These are phyloP conservation scores for Picochlorum sp. DNA, from an alignment of 139 green algal species.

Conservation along the genomic window DNA sequence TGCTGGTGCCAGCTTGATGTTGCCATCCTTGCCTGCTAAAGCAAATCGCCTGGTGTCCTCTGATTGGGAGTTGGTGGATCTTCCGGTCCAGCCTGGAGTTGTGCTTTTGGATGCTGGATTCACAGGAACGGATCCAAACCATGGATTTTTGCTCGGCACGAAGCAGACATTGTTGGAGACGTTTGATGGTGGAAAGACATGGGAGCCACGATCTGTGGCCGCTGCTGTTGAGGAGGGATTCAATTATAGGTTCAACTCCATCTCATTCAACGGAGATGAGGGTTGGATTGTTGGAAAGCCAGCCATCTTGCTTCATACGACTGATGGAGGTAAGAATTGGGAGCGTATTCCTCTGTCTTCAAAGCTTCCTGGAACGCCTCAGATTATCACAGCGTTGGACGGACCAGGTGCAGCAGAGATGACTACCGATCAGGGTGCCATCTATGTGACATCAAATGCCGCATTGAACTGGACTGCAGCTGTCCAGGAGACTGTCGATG, in stretches of 20 bases:
- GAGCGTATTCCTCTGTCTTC: constrained; percentile 86
- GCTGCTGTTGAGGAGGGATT: constrained; percentile 60
- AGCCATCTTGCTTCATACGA: constrained; percentile 95
- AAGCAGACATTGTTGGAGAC: constrained; percentile 97
- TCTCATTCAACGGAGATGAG: constrained; percentile 90
- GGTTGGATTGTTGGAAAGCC: constrained; percentile 99
- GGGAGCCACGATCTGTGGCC: constrained; percentile 59
- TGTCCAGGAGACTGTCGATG: constrained; percentile 97
- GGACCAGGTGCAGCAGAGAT: constrained; percentile 81
- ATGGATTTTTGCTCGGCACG: constrained; percentile 94
- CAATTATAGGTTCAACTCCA: constrained; percentile 94
- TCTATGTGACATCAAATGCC: constrained; percentile 94
- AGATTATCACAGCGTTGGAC: constrained; percentile 65
- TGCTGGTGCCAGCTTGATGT: neutral
- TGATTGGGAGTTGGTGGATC: constrained; percentile 60
- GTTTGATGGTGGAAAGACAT: constrained; percentile 90
- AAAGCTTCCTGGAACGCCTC: constrained; percentile 84
- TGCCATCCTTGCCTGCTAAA: constrained; percentile 17
- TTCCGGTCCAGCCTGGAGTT: constrained; percentile 83
- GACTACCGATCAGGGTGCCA: constrained; percentile 94
- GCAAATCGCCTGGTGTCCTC: constrained; percentile 47
- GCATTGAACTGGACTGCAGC: constrained; percentile 93
- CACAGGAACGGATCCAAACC: constrained; percentile 72
- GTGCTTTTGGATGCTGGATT: constrained; percentile 96
- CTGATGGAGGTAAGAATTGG: constrained; percentile 87